Conservation (phyloP, 164 flowering plant genomes). For the Dillenia turbinata region DNA sequence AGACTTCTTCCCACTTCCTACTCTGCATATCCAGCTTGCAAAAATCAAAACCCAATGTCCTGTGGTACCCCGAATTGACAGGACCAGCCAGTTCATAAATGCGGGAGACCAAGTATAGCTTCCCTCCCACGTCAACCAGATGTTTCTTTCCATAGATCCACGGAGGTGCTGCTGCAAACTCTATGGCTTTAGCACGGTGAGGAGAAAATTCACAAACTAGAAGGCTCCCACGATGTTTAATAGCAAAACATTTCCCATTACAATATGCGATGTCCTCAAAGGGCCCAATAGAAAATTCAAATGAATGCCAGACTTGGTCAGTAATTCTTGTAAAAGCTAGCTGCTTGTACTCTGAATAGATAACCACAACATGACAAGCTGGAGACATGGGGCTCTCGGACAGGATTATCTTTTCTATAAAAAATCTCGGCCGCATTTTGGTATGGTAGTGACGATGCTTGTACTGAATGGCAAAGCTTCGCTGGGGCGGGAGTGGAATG, state of each 20-base stretch:
- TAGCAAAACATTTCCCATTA: constrained; percentile 4
- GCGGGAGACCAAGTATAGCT: background rate
- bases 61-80: background rate
- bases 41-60: constrained; percentile 1
- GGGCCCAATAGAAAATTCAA: background rate
- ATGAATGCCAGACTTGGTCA: constrained; percentile 1
- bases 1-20: constrained; percentile 7
- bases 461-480: background rate
- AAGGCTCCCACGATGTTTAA: background rate
- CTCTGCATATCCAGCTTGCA: constrained; percentile 1
- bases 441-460: background rate
- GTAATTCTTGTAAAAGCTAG: constrained; percentile 9
- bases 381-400: constrained; percentile 4
- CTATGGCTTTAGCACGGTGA: background rate
- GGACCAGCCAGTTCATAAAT: background rate
- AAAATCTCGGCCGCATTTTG: background rate
- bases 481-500: constrained; percentile 8
- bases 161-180: background rate
- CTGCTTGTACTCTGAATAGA: background rate
- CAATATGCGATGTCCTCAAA: background rate
- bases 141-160: background rate
- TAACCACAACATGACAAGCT: constrained; percentile 4
- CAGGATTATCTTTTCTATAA: background rate
- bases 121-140: constrained; percentile 7
- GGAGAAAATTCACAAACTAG: background rate